phyloP scores from a whole-genome alignment of 306 rosid genomes.

The Casuarina cunninghamiana region DNA sequence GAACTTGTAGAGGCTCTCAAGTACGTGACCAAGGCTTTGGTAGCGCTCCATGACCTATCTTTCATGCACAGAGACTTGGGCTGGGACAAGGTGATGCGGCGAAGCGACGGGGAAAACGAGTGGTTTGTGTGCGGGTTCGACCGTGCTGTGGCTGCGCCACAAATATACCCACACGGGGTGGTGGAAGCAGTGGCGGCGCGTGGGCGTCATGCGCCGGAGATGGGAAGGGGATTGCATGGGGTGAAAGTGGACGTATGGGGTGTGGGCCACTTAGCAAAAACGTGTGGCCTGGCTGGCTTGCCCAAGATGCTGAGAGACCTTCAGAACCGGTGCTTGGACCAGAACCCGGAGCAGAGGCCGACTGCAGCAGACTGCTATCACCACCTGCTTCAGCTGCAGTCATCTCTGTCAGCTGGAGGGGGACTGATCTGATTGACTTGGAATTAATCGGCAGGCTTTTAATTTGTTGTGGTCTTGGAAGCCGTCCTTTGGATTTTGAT shows the following conservation, averaged over 20 bases:
- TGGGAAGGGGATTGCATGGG: slow-evolving; percentile 85
- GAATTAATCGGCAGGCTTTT: slow-evolving; percentile 1
- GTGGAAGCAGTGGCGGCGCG: slow-evolving; percentile 38
- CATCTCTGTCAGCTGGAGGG: slow-evolving; percentile 53
- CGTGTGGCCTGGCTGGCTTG: slow-evolving; percentile 56
- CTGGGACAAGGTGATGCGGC: slow-evolving; percentile 79
- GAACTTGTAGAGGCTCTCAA: slow-evolving; percentile 73
- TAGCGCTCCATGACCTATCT: slow-evolving; percentile 82
- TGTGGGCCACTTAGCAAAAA: slow-evolving; percentile 68
- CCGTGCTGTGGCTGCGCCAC: slow-evolving; percentile 82
- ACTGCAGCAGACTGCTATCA: slow-evolving; percentile 98
- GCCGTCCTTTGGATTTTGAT: slow-evolving; percentile 3
- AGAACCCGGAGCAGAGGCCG: slow-evolving; percentile 83
- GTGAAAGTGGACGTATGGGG: slow-evolving; percentile 99
- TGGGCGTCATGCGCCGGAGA: slow-evolving; percentile 77
- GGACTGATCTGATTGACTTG: slow-evolving; percentile 52
- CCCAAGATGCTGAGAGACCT: slow-evolving; percentile 89
- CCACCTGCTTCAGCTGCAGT: slow-evolving; percentile 91
- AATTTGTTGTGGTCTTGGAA: not conserved
- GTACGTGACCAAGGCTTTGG: slow-evolving; percentile 78
- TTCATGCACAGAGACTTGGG: slow-evolving; percentile 86
- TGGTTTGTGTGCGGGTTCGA: slow-evolving; percentile 89
- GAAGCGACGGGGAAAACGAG: slow-evolving; percentile 52
- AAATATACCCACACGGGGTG: slow-evolving; percentile 41
- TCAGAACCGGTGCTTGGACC: slow-evolving; percentile 79